phyloP scores from a whole-genome alignment of 805 yeast genomes.

The Barnettozyma sp. region DNA sequence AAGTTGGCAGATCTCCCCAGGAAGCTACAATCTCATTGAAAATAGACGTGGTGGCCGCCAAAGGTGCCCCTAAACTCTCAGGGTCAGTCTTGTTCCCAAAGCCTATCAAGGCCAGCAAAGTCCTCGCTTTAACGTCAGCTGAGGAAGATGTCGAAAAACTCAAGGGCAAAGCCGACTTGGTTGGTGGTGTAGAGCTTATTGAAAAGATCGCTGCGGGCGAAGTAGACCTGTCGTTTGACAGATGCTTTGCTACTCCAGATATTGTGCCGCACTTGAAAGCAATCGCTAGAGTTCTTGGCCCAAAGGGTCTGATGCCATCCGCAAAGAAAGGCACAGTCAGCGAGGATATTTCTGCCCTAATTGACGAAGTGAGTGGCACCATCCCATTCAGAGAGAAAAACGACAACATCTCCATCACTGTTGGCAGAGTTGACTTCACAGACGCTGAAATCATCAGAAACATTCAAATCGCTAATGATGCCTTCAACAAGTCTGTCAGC shows the following conservation, averaged over 20 bases:
- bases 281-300: constrained; percentile 80
- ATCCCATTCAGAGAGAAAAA: constrained; percentile 73
- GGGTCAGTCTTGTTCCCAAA: constrained; percentile 72
- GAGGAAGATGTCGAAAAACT: constrained; percentile 48
- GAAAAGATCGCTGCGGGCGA: constrained; percentile 48
- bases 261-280: constrained; percentile 54
- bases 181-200: constrained; percentile 69
- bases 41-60: constrained; percentile 59
- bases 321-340: constrained; percentile 82
- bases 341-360: constrained; percentile 48
- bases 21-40: constrained; percentile 65
- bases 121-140: constrained; percentile 62
- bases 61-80: constrained; percentile 66
- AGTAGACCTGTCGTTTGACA: constrained; percentile 52
- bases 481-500: constrained; percentile 46
- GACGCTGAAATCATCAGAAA: constrained; percentile 72
- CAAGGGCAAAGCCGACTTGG: constrained; percentile 44
- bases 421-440: constrained; percentile 71
- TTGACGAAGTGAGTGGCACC: constrained; percentile 55
- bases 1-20: constrained; percentile 75
- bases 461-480: constrained; percentile 56
- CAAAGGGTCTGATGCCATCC: constrained; percentile 82
- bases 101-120: constrained; percentile 57
- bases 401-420: constrained; percentile 52
- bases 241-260: constrained; percentile 82